These are phyloP conservation scores for Colletotrichum musicola DNA, from an alignment of 2,329 filamentous ascomycete genomes.

Conservation along the genomic window DNA sequence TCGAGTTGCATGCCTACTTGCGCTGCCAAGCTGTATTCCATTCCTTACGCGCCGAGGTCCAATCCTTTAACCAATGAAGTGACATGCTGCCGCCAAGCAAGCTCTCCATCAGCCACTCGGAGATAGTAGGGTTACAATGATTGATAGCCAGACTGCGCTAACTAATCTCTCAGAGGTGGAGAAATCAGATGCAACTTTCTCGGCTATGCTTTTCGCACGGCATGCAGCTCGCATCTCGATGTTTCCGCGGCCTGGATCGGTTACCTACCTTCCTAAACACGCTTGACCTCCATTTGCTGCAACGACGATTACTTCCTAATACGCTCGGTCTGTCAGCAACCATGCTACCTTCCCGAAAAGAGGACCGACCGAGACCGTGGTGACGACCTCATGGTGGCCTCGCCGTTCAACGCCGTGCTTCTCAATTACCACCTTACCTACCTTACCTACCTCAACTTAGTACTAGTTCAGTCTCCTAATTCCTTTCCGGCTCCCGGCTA, in stretches of 20 bases:
- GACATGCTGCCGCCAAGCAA: no score
- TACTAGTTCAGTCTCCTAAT: not conserved
- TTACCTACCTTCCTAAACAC: not conserved
- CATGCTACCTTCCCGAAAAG: constrained; percentile 33
- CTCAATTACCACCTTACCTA: no score
- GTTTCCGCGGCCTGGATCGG: not conserved
- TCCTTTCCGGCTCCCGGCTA: not conserved
- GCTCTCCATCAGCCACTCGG: constrained; percentile 1
- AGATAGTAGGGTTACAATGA: constrained; percentile 30
- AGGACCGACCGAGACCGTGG: constrained; percentile 4
- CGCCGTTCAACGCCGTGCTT: not conserved
- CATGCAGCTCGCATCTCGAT: not conserved
- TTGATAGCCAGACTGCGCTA: not conserved
- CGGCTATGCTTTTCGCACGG: not conserved
- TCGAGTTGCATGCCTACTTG: no score
- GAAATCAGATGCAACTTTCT: constrained; percentile 22
- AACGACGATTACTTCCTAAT: constrained; percentile 29
- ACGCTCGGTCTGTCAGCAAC: constrained; percentile 4
- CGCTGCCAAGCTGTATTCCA: no score
- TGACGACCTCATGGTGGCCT: not conserved
- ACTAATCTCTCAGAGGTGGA: constrained; percentile 31
- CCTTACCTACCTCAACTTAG: not conserved
- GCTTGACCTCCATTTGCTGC: not conserved
- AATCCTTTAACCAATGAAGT: no score
- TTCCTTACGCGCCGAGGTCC: no score